These are phyloP conservation scores for Hypoxylon rubiginosum DNA, from an alignment of 2,329 filamentous ascomycete genomes.

Conservation along the genomic window DNA sequence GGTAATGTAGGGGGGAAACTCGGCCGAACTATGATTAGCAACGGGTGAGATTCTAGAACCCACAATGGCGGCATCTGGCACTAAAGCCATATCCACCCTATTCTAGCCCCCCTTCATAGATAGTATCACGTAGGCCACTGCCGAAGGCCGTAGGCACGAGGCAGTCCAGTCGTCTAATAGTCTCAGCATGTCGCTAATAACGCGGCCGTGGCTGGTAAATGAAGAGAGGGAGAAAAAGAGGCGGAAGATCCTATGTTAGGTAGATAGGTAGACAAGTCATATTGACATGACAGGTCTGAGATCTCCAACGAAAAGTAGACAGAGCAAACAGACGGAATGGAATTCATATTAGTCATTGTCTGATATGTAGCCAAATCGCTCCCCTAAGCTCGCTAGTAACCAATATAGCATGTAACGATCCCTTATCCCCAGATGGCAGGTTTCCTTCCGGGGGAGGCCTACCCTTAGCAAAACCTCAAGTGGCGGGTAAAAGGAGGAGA, in stretches of 20 bases:
- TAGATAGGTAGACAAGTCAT: slow-evolving; percentile 3
- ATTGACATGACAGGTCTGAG: neutral
- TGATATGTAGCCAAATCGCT: slow-evolving; percentile 1
- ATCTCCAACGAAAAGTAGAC: neutral
- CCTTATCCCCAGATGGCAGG: neutral
- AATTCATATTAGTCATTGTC: slow-evolving; percentile 14
- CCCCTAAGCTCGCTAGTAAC: slow-evolving; percentile 2
- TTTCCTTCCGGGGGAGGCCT: neutral
- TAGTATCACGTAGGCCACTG: slow-evolving; percentile 12
- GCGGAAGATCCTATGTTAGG: neutral
- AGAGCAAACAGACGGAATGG: neutral
- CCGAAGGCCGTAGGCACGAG: neutral
- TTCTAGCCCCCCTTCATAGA: slow-evolving; percentile 8
- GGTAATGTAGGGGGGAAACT: neutral
- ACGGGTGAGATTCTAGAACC: slow-evolving; percentile 23
- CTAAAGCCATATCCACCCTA: slow-evolving; percentile 7
- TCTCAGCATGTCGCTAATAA: neutral
- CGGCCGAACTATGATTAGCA: slow-evolving; percentile 23
- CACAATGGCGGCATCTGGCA: neutral
- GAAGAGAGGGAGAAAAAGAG: neutral
- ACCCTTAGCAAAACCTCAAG: neutral
- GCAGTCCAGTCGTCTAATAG: too few relatives aligned
- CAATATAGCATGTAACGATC: slow-evolving; percentile 4
- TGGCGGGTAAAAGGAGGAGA: neutral
- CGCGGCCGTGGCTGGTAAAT: neutral